Base-by-base conservation (phyloP, 495 filamentous ascomycete species). In the Annulohypoxylon nitens region DNA sequence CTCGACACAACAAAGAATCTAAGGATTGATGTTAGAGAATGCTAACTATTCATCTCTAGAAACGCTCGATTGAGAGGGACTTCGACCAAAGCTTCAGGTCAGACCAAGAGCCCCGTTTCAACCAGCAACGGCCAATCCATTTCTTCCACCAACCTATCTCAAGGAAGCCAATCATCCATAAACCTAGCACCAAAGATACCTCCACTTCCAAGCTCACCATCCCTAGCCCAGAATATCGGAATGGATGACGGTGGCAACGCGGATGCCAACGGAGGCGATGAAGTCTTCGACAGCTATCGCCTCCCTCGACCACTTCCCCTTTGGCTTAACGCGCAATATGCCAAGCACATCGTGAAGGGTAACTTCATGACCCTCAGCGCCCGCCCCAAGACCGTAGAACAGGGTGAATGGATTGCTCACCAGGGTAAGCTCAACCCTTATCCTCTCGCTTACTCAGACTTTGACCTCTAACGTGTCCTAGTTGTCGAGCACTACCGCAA, bases 351-450 rank as follows among this genome's bases (percentile, higher is more conserved):
- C 66, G 95, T 97, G 70, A 97, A 93, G 82, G 95, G 95, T 50
- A 98, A 97, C 81, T 97, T 97, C 79, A 93, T 97, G 92, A 97
- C 95, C 20, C 82, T 98, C 48, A 95, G 93, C 74, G 93, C 93
- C 58, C 92, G 93, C 77, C 95, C 95, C 8, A 92, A 93, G 80
- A 91, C 93, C 59, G 91, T 97, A 30, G 95, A 97, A 78, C 87
- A 92, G 68, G 94, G 93, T 36, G 95, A 98, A 77, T 98, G 95
- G 95, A 83, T 97, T 68, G 94, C 94, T 61, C 94, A 97, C 81
- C 95, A 97, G 88, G 91, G 95, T 97, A 84, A 81, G 85, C 76
- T 4, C 25, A 23, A 50, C 55, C 34, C 9, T 50, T 45, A 47
- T 43, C 37, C 50, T 51, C 9, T 63, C 8, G 61, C 12, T 34